phyloP scores from a whole-genome alignment of 2,329 filamentous ascomycete species.

The Pleurostoma richardsiae region DNA sequence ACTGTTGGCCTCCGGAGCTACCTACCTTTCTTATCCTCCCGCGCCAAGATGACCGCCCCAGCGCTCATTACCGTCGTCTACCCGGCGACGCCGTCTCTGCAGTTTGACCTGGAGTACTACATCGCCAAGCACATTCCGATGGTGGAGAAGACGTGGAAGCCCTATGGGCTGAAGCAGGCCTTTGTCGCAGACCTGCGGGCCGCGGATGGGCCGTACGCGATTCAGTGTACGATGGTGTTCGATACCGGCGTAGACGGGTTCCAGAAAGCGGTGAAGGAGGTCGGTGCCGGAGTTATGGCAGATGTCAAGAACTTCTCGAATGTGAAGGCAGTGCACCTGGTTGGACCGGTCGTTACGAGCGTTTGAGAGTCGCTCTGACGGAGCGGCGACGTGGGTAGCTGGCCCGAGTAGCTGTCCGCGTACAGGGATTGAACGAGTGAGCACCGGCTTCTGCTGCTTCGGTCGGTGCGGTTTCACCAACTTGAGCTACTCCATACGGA shows the following conservation, averaged over 20 bases:
- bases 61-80: slow-evolving; percentile 27
- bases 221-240: slow-evolving; percentile 24
- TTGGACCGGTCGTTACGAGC: not conserved
- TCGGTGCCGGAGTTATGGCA: slow-evolving; percentile 14
- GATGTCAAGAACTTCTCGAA: slow-evolving; percentile 27
- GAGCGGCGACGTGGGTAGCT: too few relatives aligned
- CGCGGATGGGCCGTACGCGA: slow-evolving; percentile 11
- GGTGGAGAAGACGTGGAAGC: slow-evolving; percentile 28
- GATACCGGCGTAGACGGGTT: slow-evolving; percentile 16
- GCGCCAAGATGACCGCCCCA: slow-evolving; percentile 5
- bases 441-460: too few relatives aligned
- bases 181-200: slow-evolving; percentile 17
- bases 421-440: too few relatives aligned
- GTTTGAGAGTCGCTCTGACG: too few relatives aligned
- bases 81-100: slow-evolving; percentile 28
- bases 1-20: too few relatives aligned
- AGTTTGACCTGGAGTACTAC: slow-evolving; percentile 46
- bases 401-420: too few relatives aligned
- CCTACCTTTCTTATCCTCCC: too few relatives aligned
- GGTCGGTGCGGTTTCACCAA: too few relatives aligned
- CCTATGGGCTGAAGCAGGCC: slow-evolving; percentile 30
- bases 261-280: slow-evolving; percentile 9
- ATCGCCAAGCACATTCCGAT: slow-evolving; percentile 39
- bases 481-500: too few relatives aligned
- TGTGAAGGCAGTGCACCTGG: slow-evolving; percentile 7